These are phyloP conservation scores for Cercophora newfieldiana DNA, from an alignment of 495 filamentous ascomycete genomes.

Conservation along the genomic window DNA sequence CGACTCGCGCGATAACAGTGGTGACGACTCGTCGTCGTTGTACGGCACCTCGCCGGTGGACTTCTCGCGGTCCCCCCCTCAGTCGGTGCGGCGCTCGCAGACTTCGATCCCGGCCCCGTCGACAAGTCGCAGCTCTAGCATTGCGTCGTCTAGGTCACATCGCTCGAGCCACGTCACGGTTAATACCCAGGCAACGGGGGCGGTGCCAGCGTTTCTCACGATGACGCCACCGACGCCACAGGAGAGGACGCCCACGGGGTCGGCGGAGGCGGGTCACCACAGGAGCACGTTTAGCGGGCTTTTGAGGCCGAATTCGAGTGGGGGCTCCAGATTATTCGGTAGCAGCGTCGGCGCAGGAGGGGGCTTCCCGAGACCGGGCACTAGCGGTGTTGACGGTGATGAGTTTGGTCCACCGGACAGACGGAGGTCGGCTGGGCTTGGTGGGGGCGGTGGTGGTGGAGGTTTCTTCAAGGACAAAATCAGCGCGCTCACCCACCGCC, in stretches of 20 bases:
- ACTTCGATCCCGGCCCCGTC: conserved; percentile 40
- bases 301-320: conserved; percentile 33
- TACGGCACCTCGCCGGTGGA: conserved; percentile 49
- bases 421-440: conserved; percentile 26
- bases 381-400: conserved; percentile 19
- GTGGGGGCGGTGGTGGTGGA: conserved; percentile 28
- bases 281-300: conserved; percentile 20
- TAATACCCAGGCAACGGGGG: conserved; percentile 23
- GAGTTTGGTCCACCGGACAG: conserved; percentile 14
- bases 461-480: conserved; percentile 44
- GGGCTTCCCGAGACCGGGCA: conserved; percentile 18
- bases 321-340: conserved; percentile 30
- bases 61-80: conserved; percentile 51
- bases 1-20: conserved; percentile 46
- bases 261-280: conserved; percentile 12
- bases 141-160: conserved; percentile 46
- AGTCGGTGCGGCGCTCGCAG: conserved; percentile 42
- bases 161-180: conserved; percentile 26
- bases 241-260: conserved; percentile 17
- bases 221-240: conserved; percentile 44
- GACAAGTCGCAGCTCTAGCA: conserved; percentile 47
- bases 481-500: conserved; percentile 37
- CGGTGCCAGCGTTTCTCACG: conserved; percentile 39
- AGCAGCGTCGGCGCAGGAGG: conserved; percentile 7
- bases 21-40: conserved; percentile 52